A percentile compares a stretch with the other conserved stretches of the same genome.
Conservation (phyloP, 192 early-diverging fungal species). For the Backusella macrospora region DNA sequence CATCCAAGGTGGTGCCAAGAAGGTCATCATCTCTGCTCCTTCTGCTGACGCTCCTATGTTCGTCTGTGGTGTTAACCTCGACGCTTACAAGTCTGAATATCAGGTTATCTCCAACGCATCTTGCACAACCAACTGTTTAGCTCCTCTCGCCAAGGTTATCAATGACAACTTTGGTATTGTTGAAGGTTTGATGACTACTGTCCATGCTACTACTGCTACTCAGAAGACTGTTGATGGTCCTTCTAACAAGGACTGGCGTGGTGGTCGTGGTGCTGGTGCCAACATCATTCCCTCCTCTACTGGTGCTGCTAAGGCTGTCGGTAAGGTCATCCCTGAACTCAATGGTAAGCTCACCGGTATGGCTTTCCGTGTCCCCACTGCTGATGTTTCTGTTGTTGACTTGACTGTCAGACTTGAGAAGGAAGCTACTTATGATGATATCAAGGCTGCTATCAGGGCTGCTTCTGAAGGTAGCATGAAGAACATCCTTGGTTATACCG, state of each 20-base stretch:
- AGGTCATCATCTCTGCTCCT: conserved; percentile 98
- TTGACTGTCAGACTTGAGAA: conserved; percentile 93
- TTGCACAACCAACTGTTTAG: conserved; percentile 99
- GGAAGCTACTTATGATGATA: conserved; percentile 89
- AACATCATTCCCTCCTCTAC: conserved; percentile 99
- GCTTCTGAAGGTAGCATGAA: conserved; percentile 76
- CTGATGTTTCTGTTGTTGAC: conserved; percentile 98
- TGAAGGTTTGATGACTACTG: conserved; percentile 98
- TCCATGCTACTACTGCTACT: conserved; percentile 98
- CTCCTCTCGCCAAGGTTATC: conserved; percentile 96
- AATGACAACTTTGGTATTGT: conserved; percentile 95
- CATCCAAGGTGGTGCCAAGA: conserved; percentile 94
- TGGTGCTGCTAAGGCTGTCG: conserved; percentile 99
- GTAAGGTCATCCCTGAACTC: conserved; percentile 93
- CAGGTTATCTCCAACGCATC: conserved; percentile 97
- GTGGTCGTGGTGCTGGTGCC: conserved; percentile 88
- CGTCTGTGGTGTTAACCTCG: conserved; percentile 96
- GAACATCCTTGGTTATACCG: conserved; percentile 92
- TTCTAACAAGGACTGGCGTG: conserved; percentile 97
- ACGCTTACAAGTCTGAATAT: conserved; percentile 84
- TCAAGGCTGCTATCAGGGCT: conserved; percentile 88
- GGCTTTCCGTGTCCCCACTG: conserved; percentile 94
- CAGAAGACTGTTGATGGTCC: conserved; percentile 99
- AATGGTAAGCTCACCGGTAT: conserved; percentile 92
- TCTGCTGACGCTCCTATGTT: conserved; percentile 98